These are phyloP conservation scores for Achaetomiella virescens DNA, from an alignment of 495 filamentous ascomycete species.

Conservation along the genomic window DNA sequence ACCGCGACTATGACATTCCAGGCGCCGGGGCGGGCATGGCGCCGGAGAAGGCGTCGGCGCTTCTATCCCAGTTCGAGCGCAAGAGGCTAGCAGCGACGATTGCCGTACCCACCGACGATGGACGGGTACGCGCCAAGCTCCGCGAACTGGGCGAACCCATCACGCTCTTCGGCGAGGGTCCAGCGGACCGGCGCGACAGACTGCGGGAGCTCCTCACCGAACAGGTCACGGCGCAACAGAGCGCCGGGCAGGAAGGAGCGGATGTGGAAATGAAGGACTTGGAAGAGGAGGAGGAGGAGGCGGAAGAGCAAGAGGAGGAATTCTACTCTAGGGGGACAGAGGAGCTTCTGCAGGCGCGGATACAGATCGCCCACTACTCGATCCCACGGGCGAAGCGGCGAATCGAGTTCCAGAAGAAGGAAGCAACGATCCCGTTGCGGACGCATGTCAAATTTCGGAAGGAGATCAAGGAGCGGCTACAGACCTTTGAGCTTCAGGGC, in stretches of 20 bases:
- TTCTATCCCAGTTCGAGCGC: slow-evolving; percentile 82
- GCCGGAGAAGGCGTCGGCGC: slow-evolving; percentile 81
- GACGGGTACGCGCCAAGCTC: slow-evolving; percentile 69
- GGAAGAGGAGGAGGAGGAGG: slow-evolving; percentile 56
- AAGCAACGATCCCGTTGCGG: slow-evolving; percentile 73
- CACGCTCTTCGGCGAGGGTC: slow-evolving; percentile 91
- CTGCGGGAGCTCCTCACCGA: slow-evolving; percentile 73
- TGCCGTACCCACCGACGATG: slow-evolving; percentile 94
- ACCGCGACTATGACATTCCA: slow-evolving; percentile 81
- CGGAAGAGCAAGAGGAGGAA: slow-evolving; percentile 80
- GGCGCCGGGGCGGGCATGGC: slow-evolving; percentile 65
- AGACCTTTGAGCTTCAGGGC: slow-evolving; percentile 80
- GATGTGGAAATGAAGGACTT: slow-evolving; percentile 60
- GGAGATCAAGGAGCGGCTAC: slow-evolving; percentile 74
- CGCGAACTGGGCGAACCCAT: slow-evolving; percentile 86
- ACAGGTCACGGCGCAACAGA: slow-evolving; percentile 64
- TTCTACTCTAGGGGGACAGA: slow-evolving; percentile 83
- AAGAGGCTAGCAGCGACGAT: slow-evolving; percentile 84
- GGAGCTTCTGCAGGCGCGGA: slow-evolving; percentile 69
- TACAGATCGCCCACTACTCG: slow-evolving; percentile 77
- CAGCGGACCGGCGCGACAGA: slow-evolving; percentile 77
- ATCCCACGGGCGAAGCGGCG: slow-evolving; percentile 74
- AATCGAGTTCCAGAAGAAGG: slow-evolving; percentile 67
- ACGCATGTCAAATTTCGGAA: slow-evolving; percentile 90
- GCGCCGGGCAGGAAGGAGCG: slow-evolving; percentile 45